Evolutionary conservation across 371 early-diverging fungal genomes (phyloP).

Genomic region (Syncephalis fuscata): DNA sequence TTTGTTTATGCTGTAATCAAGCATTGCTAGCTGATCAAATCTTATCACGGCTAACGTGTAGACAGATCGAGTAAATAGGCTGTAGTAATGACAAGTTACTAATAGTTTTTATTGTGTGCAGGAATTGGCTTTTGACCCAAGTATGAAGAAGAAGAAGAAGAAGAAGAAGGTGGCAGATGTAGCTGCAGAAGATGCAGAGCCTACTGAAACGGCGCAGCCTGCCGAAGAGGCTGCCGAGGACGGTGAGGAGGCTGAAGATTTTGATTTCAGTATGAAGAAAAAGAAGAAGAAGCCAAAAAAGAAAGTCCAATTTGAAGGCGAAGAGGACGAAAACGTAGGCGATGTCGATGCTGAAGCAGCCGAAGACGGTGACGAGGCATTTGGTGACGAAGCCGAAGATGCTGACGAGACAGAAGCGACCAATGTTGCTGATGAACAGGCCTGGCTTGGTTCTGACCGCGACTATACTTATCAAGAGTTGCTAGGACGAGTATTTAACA

Average conservation of each 20-base stretch:
- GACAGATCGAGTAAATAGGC: too few relatives aligned
- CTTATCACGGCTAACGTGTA: too few relatives aligned
- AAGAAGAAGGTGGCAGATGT: slow-evolving; percentile 65
- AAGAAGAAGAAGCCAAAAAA: slow-evolving; percentile 11
- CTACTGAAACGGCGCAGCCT: slow-evolving; percentile 23
- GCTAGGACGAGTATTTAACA: slow-evolving; percentile 80
- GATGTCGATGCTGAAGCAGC: slow-evolving; percentile 39
- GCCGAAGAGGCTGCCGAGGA: slow-evolving; percentile 45
- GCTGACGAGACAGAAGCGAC: slow-evolving; percentile 5
- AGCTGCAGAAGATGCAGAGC: slow-evolving; percentile 5
- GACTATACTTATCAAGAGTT: slow-evolving; percentile 93
- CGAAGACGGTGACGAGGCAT: slow-evolving; percentile 22
- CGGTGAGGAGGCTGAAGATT: slow-evolving; percentile 47
- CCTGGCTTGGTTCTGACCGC: slow-evolving; percentile 77
- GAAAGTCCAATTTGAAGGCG: slow-evolving; percentile 10
- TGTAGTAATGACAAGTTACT: too few relatives aligned
- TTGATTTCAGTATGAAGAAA: slow-evolving; percentile 40
- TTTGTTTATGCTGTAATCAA: too few relatives aligned
- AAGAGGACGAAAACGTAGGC: slow-evolving; percentile 11
- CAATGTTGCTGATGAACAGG: slow-evolving; percentile 30
- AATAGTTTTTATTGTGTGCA: too few relatives aligned
- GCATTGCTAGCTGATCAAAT: too few relatives aligned
- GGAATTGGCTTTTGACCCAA: slow-evolving; percentile 17
- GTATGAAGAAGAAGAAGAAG: slow-evolving; percentile 53
- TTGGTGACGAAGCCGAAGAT: slow-evolving; percentile 2